A percentile compares a stretch with the other conserved stretches of the same genome.
These are phyloP conservation scores for Ascocoryne sarcoides DNA, from an alignment of 2,329 filamentous ascomycete species.

Conservation along the genomic window DNA sequence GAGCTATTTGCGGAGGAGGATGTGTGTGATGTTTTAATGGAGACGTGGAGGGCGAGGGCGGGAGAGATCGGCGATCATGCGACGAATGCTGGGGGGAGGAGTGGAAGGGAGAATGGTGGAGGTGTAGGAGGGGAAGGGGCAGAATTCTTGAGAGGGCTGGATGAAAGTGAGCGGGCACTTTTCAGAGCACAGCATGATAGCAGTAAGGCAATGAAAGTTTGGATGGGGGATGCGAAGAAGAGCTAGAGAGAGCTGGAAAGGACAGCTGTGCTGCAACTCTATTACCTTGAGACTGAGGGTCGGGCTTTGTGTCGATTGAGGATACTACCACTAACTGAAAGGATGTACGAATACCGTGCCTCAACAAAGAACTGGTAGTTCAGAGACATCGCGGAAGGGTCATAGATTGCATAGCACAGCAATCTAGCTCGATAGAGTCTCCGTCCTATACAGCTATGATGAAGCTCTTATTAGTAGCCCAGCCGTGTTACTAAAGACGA, in stretches of 20 bases:
- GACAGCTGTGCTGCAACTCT: no score
- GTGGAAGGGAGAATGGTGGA: slow-evolving; percentile 60
- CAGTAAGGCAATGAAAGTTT: slow-evolving; percentile 59
- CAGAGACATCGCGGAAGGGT: no score
- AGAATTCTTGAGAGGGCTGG: slow-evolving; percentile 80
- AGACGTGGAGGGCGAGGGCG: slow-evolving; percentile 75
- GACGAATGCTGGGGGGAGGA: slow-evolving; percentile 68
- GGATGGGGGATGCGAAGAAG: slow-evolving; percentile 54
- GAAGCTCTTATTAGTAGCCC: no score
- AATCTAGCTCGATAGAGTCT: no score
- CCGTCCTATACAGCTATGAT: no score
- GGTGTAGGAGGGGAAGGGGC: slow-evolving; percentile 61
- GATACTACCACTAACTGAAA: no score
- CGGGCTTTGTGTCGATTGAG: no score
- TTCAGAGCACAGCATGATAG: slow-evolving; percentile 70
- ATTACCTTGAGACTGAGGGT: no score
- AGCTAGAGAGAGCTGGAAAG: slow-evolving; percentile 73
- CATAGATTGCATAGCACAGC: no score
- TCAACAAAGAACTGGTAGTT: no score
- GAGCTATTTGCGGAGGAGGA: slow-evolving; percentile 90
- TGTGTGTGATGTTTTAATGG: slow-evolving; percentile 59
- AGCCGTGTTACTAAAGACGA: no score
- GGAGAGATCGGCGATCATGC: slow-evolving; percentile 82
- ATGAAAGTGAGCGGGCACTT: slow-evolving; percentile 77
- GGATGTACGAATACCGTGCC: no score